Conservation (phyloP, 2,329 filamentous ascomycete genomes). For the Calonectria henricotiae region DNA sequence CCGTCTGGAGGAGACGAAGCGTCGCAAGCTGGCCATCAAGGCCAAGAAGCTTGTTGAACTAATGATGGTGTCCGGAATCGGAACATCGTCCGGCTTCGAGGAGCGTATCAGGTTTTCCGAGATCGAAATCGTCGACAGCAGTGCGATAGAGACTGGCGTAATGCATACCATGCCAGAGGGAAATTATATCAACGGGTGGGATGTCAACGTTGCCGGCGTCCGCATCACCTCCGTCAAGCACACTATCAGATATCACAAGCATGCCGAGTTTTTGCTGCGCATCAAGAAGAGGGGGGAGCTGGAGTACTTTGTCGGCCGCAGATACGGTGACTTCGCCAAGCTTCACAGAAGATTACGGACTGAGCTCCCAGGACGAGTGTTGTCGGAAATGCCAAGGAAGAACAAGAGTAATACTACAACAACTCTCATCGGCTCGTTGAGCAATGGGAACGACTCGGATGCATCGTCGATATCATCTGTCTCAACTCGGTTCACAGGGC, state of each 20-base stretch:
- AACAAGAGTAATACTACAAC: constrained; percentile 85
- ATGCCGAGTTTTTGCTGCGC: constrained; percentile 93
- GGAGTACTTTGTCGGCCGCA: constrained; percentile 85
- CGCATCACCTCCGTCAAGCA: constrained; percentile 86
- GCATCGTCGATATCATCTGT: constrained; percentile 85
- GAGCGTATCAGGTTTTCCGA: constrained; percentile 97
- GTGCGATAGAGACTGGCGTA: constrained; percentile 92
- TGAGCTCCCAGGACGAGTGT: constrained; percentile 91
- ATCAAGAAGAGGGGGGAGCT: constrained; percentile 84
- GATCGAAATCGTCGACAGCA: constrained; percentile 95
- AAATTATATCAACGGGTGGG: constrained; percentile 95
- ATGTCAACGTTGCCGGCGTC: constrained; percentile 91
- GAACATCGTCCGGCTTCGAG: constrained; percentile 96
- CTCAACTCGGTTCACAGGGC: constrained; percentile 77
- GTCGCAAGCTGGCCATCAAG: constrained; percentile 92
- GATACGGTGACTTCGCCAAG: constrained; percentile 90
- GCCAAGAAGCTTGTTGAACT: constrained; percentile 96
- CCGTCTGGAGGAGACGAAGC: constrained; percentile 94
- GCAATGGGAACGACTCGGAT: constrained; percentile 79
- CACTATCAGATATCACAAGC: constrained; percentile 90
- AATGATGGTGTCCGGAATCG: constrained; percentile 99
- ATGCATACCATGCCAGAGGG: constrained; percentile 91
- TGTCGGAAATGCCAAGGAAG: constrained; percentile 91
- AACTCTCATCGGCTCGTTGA: constrained; percentile 69
- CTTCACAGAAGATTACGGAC: constrained; percentile 85